phyloP scores from a whole-genome alignment of 768 basidiomycete species.

The Steccherinum ochraceum region DNA sequence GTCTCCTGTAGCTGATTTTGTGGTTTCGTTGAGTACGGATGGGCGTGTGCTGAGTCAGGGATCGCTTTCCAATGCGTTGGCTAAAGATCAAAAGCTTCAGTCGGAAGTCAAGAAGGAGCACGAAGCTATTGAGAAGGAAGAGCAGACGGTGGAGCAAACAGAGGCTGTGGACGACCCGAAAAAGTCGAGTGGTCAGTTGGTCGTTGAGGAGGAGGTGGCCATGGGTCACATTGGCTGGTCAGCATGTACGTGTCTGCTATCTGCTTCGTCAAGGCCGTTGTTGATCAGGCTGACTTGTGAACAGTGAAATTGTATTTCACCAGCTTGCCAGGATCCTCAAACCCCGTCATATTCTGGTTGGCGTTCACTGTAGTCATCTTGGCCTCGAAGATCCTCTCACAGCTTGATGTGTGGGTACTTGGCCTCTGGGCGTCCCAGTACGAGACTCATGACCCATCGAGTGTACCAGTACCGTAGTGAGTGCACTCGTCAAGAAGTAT shows the following conservation, averaged over 20 bases:
- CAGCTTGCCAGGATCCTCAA: constrained; percentile 17
- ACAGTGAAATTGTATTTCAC: constrained; percentile 26
- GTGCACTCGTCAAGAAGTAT: constrained; percentile 15
- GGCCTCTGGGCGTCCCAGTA: constrained; percentile 41
- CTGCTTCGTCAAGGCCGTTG: constrained; percentile 16
- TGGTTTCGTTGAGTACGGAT: constrained; percentile 46
- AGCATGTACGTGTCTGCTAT: constrained; percentile 23
- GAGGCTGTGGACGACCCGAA: constrained; percentile 8
- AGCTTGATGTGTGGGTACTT: constrained; percentile 33
- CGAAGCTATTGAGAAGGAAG: constrained; percentile 20
- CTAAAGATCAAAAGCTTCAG: constrained; percentile 20
- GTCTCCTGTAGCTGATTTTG: constrained; percentile 44
- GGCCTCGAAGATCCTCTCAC: constrained; percentile 13
- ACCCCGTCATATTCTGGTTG: constrained; percentile 25
- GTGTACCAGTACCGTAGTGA: constrained; percentile 29
- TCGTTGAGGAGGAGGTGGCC: constrained; percentile 58
- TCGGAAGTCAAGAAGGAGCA: constrained; percentile 18
- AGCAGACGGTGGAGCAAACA: neutral
- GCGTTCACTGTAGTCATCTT: constrained; percentile 11
- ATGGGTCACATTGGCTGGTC: constrained; percentile 51
- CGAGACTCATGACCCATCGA: constrained; percentile 19
- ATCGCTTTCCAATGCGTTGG: constrained; percentile 14
- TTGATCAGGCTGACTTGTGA: constrained; percentile 24
- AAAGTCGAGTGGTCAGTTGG: constrained; percentile 44
- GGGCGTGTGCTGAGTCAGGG: constrained; percentile 45